These are phyloP conservation scores for Diddensiella santjacobensis DNA, from an alignment of 805 yeast genomes.

Conservation along the genomic window DNA sequence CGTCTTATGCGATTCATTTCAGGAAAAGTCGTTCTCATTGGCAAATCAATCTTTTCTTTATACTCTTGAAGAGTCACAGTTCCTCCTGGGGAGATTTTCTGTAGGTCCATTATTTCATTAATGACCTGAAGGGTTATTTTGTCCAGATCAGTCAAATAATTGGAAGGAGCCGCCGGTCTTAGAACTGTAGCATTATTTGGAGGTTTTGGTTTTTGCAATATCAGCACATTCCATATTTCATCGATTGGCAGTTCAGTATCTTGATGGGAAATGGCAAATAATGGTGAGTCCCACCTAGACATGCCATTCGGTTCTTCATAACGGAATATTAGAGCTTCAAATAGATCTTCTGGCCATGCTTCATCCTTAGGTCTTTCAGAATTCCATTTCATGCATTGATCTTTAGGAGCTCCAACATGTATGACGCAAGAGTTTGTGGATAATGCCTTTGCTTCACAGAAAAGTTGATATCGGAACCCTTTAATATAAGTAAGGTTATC, in stretches of 20 bases:
- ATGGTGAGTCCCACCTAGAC: conserved; percentile 91
- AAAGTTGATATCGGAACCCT: conserved; percentile 91
- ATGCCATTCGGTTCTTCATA: conserved; percentile 90
- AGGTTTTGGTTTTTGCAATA: conserved; percentile 50
- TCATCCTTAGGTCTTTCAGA: conserved; percentile 22
- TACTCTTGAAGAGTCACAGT: conserved; percentile 36
- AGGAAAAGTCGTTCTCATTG: conserved; percentile 62
- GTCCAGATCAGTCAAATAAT: conserved; percentile 77
- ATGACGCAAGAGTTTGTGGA: conserved; percentile 80
- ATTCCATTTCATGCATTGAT: conserved; percentile 64
- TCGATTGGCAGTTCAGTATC: conserved; percentile 57
- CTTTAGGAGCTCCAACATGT: conserved; percentile 68
- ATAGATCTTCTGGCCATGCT: conserved; percentile 62
- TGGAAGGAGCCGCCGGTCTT: conserved; percentile 72
- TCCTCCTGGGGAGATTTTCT: conserved; percentile 44
- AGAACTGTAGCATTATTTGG: conserved; percentile 84
- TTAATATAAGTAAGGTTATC: conserved; percentile 88
- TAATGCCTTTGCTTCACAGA: conserved; percentile 85
- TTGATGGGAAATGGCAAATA: conserved; percentile 63
- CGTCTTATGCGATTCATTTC: conserved; percentile 81
- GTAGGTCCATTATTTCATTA: conserved; percentile 57
- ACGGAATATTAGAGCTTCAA: conserved; percentile 70
- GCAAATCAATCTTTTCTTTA: conserved; percentile 54
- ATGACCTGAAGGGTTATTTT: conserved; percentile 63
- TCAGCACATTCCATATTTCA: conserved; percentile 51